Percentiles rank a stretch among this genome's conserved stretches.
These are phyloP conservation scores for Flagelloscypha sp. DNA, from an alignment of 768 basidiomycete species.

Conservation along the genomic window DNA sequence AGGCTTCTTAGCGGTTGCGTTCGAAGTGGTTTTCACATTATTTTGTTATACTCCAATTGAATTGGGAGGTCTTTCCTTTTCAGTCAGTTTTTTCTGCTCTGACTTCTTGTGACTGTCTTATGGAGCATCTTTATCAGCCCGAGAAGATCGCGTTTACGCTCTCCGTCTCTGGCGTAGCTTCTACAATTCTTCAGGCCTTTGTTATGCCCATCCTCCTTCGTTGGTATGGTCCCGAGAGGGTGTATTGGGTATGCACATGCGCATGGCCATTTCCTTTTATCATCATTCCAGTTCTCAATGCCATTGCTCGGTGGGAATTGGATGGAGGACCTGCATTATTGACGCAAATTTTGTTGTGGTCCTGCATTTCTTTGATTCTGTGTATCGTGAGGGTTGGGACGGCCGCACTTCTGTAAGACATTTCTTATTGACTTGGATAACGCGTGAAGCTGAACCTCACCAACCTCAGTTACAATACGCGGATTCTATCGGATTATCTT, in stretches of 20 bases:
- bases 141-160: slow-evolving; percentile 56
- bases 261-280: slow-evolving; percentile 49
- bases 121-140: slow-evolving; percentile 28
- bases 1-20: slow-evolving; percentile 46
- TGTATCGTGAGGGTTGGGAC: no score
- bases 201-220: slow-evolving; percentile 48
- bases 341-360: slow-evolving; percentile 38
- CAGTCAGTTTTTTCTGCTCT: slow-evolving; percentile 31
- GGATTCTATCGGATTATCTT: no score
- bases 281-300: slow-evolving; percentile 43
- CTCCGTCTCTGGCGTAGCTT: slow-evolving; percentile 40
- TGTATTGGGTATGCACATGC: slow-evolving; percentile 48
- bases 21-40: slow-evolving; percentile 60
- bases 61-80: slow-evolving; percentile 50
- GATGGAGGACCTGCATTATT: slow-evolving; percentile 22
- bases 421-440: no score
- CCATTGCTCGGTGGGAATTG: slow-evolving; percentile 35
- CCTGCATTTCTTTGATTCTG: slow-evolving; percentile 38
- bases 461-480: no score
- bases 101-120: slow-evolving; percentile 4
- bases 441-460: no score
- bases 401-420: no score
- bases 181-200: slow-evolving; percentile 42
- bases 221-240: slow-evolving; percentile 36
- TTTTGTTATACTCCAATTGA: slow-evolving; percentile 56